A percentile compares a stretch with the other conserved stretches of the same genome.
These are phyloP conservation scores for Phytophthora pistaciae DNA, from an alignment of 352 stramenopile species.

Conservation along the genomic window DNA sequence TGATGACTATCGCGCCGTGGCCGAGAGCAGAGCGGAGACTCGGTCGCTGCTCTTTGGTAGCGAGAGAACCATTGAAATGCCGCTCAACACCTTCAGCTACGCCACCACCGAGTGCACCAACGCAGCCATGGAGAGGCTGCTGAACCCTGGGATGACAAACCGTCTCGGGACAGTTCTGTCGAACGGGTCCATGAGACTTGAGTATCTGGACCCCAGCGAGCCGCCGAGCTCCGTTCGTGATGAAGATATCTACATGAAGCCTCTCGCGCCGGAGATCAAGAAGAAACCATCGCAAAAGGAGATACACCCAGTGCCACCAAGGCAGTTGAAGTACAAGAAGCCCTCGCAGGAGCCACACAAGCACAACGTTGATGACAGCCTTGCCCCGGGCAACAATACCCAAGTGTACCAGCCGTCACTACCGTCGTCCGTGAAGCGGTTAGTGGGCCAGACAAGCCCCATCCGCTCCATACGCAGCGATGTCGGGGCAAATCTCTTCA, in stretches of 20 bases:
- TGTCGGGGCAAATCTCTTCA: slow-evolving; percentile 8
- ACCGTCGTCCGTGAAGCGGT: slow-evolving; percentile 18
- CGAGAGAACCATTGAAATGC: slow-evolving; percentile 40
- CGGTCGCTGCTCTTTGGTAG: slow-evolving; percentile 36
- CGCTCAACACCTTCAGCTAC: slow-evolving; percentile 26
- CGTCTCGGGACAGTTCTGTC: slow-evolving; percentile 30
- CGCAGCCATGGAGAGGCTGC: slow-evolving; percentile 34
- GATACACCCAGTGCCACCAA: not conserved
- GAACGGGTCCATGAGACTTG: slow-evolving; percentile 51
- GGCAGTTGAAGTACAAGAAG: not conserved
- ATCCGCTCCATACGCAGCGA: slow-evolving; percentile 13
- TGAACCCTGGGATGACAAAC: slow-evolving; percentile 35
- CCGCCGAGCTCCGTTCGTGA: slow-evolving; percentile 33
- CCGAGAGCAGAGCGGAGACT: slow-evolving; percentile 24
- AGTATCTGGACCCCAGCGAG: slow-evolving; percentile 47
- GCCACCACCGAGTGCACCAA: slow-evolving; percentile 31
- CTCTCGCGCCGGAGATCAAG: slow-evolving; percentile 2
- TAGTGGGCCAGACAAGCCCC: slow-evolving; percentile 24
- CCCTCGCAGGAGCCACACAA: slow-evolving; percentile 12
- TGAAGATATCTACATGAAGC: slow-evolving; percentile 16
- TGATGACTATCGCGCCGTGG: slow-evolving; percentile 33
- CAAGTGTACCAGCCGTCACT: slow-evolving; percentile 21
- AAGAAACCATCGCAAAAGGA: slow-evolving; percentile 10
- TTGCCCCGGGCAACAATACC: slow-evolving; percentile 11
- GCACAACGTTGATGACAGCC: slow-evolving; percentile 17